Base-by-base conservation (phyloP, 2,329 filamentous ascomycete species). In the Xylaria multiplex region DNA sequence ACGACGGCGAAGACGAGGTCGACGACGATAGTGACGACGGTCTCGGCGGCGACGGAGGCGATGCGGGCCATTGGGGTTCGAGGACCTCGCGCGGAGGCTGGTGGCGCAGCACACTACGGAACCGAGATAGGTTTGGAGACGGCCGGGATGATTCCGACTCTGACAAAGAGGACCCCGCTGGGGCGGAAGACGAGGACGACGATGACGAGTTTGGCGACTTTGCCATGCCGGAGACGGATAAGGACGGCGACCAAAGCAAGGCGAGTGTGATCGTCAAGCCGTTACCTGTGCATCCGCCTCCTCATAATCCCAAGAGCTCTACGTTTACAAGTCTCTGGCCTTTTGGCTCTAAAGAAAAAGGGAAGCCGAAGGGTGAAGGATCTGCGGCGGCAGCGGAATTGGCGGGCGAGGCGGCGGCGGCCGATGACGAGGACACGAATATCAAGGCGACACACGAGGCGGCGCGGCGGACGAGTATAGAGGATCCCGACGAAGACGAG, bases 161-260 rank as follows among this genome's bases (percentile, higher is more conserved):
- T 45, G 84, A 83, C 48, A 74, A 74, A 54, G 75, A 76, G n/a
- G 75, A 74, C 19, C 59, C 62, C 3, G 65, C 65, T 22, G 67
- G 61, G 19, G 60, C 57, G 22, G 68, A 64, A 16, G 70, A 69
- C 13, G 75, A 74, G 0, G 75, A 76, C 11, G 76, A 76, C 11
- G 76, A 76, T 40, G 76, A 77, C 74, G 82, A 74, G 46, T 87
- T 91, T 79, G 89, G 88, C 14, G 90, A 91, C 64, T 91, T 91
- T 71, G 88, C 87, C 69, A 87, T 91, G 80, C 85, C 88, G 11
- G 88, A 89, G 74, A 80, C 84, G 57, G 80, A 79, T 40, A 74
- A 74, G 55, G 72, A 75, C n/a, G 70, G 65, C n/a, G 46, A 69
- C 64, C 57, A 70, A 53, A 70, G 66, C 19, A 74, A 69, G 59